Evolutionary conservation across 345 rosid species (phyloP).

Genomic region (Xanthoceras sorbifolium): DNA sequence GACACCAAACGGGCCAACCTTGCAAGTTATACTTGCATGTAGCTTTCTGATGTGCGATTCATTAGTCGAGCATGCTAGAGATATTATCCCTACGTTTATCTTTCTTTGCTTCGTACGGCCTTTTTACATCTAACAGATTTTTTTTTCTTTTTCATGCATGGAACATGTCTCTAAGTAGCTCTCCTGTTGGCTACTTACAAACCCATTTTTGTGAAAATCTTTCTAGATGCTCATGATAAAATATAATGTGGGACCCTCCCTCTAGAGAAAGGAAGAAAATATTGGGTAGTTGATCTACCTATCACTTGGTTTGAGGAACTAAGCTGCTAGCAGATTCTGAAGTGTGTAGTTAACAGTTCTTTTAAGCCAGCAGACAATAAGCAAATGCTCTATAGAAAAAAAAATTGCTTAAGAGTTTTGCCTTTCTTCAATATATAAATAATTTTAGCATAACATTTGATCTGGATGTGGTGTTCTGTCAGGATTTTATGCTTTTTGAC

Average conservation of each 20-base stretch:
- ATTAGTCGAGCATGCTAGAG: not conserved
- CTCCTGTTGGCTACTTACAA: not conserved
- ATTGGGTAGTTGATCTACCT: not conserved
- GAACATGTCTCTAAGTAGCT: not conserved
- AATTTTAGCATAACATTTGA: constrained; percentile 10
- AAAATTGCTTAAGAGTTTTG: constrained; percentile 6
- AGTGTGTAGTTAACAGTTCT: constrained; percentile 4
- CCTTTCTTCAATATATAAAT: not conserved
- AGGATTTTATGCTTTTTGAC: constrained; percentile 87
- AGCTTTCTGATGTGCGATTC: not conserved
- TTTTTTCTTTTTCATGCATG: not conserved
- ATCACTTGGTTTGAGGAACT: constrained; percentile 2
- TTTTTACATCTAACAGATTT: not conserved
- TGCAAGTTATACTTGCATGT: not conserved
- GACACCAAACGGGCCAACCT: not conserved
- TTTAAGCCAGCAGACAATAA: not conserved
- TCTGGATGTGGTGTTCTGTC: constrained; percentile 22
- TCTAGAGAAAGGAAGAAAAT: not conserved
- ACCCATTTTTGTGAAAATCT: not conserved
- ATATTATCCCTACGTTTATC: not conserved
- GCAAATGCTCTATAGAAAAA: not conserved
- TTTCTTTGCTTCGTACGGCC: not conserved
- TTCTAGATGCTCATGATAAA: not conserved
- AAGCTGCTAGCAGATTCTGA: not conserved
- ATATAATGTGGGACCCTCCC: not conserved